These are phyloP conservation scores for Strobilomyces echinocephalus DNA, from an alignment of 768 basidiomycete species.

Conservation along the genomic window DNA sequence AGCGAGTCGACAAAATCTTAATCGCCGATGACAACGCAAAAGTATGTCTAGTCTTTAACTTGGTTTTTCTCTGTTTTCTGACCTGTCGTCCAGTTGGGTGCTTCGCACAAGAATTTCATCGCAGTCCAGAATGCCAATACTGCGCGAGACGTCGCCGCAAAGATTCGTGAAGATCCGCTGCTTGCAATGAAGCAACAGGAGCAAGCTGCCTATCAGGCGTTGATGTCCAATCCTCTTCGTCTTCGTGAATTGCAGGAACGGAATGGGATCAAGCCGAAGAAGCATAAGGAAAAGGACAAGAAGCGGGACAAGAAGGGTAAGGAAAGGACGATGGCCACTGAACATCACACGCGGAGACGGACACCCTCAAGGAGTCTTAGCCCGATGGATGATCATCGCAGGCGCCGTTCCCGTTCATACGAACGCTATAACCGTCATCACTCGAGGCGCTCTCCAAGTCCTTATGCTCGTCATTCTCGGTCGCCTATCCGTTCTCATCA, in stretches of 20 bases:
- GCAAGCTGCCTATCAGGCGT: conserved; percentile 83
- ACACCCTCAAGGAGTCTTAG: conserved; percentile 31
- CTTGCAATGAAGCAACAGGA: conserved; percentile 99
- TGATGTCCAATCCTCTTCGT: conserved; percentile 82
- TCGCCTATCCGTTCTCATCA: conserved; percentile 36
- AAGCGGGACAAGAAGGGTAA: conserved; percentile 40
- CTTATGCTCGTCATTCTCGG: conserved; percentile 42
- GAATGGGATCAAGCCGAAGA: conserved; percentile 77
- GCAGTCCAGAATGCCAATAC: conserved; percentile 93
- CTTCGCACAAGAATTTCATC: conserved; percentile 88
- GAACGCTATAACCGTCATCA: conserved; percentile 28
- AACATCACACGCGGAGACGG: conserved; percentile 31
- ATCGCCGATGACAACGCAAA: conserved; percentile 90
- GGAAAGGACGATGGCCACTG: conserved; percentile 18
- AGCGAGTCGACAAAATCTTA: conserved; percentile 93
- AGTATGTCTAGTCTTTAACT: conserved; percentile 35
- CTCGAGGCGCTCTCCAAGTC: conserved; percentile 41
- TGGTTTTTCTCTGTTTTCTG: not conserved
- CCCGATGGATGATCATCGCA: conserved; percentile 25
- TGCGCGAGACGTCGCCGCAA: conserved; percentile 80
- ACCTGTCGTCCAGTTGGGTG: conserved; percentile 56
- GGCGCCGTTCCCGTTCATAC: conserved; percentile 28
- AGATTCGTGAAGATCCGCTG: conserved; percentile 94
- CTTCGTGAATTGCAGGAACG: conserved; percentile 76
- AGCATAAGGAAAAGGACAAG: conserved; percentile 63